Percentiles rank a stretch among this genome's conserved stretches.
Conservation (phyloP, 805 yeast species). For the Yarrowia porcina region DNA sequence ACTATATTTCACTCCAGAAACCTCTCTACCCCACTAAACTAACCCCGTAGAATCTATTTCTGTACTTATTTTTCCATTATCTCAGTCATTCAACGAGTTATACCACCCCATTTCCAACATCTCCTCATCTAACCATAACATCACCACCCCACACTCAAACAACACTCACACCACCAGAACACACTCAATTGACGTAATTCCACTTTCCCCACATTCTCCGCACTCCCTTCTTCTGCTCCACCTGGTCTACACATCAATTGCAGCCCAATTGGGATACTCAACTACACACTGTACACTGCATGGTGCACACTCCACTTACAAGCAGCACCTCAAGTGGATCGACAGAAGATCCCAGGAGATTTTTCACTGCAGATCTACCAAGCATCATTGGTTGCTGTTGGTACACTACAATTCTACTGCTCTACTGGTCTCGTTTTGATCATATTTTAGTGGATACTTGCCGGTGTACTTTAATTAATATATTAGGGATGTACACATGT, state of each 20-base stretch:
- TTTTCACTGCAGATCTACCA: neutral
- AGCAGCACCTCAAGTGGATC: neutral
- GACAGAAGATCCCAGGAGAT: neutral
- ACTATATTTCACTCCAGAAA: too few relatives aligned
- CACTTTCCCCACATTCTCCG: neutral
- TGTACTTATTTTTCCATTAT: neutral
- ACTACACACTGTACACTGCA: neutral
- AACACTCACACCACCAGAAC: neutral
- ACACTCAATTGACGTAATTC: neutral
- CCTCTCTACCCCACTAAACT: neutral
- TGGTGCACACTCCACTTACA: neutral
- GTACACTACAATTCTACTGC: neutral
- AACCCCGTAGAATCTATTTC: neutral
- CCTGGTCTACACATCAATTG: neutral
- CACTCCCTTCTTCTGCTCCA: too few relatives aligned
- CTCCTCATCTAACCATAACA: too few relatives aligned
- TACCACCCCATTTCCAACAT: too few relatives aligned
- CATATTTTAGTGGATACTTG: neutral
- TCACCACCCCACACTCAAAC: too few relatives aligned
- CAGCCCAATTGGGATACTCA: neutral
- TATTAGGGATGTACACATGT: constrained; percentile 26
- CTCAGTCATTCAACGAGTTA: neutral
- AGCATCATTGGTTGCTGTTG: neutral
- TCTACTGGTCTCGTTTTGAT: neutral
- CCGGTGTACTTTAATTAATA: constrained; percentile 15